phyloP scores from a whole-genome alignment of 1,139 yeast genomes.

The Diutina neorugosa region DNA sequence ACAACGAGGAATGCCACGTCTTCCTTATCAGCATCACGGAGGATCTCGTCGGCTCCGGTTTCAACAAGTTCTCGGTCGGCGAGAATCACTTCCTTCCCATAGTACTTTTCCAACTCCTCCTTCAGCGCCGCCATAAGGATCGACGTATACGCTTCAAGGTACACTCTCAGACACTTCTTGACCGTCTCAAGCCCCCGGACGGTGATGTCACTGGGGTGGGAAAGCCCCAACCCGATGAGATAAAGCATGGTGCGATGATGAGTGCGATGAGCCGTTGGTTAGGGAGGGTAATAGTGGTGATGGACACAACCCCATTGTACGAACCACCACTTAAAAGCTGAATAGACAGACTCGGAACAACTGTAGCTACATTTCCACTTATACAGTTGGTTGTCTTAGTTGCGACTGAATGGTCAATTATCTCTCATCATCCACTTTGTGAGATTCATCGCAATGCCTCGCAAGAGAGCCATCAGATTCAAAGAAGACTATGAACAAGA shows the following conservation, averaged over 20 bases:
- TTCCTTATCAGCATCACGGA: slow-evolving; percentile 62
- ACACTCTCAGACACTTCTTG: slow-evolving; percentile 73
- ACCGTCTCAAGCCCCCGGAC: slow-evolving; percentile 88
- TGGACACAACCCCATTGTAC: too few species aligned
- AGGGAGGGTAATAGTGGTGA: too few species aligned
- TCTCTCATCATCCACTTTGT: background rate
- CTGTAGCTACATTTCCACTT: too few species aligned
- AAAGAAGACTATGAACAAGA: background rate
- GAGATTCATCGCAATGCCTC: background rate
- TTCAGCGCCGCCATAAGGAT: slow-evolving; percentile 87
- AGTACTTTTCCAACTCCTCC: slow-evolving; percentile 57
- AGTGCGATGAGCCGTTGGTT: slow-evolving; percentile 4
- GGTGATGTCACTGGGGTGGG: slow-evolving; percentile 82
- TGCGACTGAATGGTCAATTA: too few species aligned
- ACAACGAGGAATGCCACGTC: slow-evolving; percentile 92
- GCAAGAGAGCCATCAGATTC: background rate
- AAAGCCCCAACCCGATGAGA: slow-evolving; percentile 82
- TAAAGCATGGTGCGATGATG: slow-evolving; percentile 54
- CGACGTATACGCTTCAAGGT: slow-evolving; percentile 90
- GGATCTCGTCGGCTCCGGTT: slow-evolving; percentile 70
- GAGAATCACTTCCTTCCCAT: slow-evolving; percentile 72
- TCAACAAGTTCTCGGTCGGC: slow-evolving; percentile 96
- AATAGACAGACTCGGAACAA: too few species aligned
- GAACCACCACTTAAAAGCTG: too few species aligned
- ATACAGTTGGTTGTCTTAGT: too few species aligned